Evolutionary conservation across 331 rosid species (phyloP), one percentile per base, ranked within the genome.

Genomic region (Telfairia occidentalis): DNA sequence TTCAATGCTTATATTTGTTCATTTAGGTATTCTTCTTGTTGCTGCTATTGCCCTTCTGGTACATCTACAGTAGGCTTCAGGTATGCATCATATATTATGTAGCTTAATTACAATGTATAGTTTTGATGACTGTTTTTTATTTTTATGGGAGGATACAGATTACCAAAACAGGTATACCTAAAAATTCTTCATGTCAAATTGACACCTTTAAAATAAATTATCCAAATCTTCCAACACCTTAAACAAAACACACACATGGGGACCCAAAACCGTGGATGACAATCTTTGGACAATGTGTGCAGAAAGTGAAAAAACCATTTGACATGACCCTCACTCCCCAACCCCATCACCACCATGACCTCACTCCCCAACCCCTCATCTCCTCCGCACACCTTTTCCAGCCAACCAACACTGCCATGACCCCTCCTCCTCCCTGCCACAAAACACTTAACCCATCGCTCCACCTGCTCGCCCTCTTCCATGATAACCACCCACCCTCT

Each of bases 1-100:
- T 82, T 66, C 78, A 55, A 75, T 42, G 23, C 85, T 78, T 80
- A 19, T 66, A 76, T 70, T 7, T 49, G 4, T 55, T 46, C 15
- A 5, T 63, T 43, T 61, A 93, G 98, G 91, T 89, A 79, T 81
- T 89, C 80, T 94, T 94, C 84, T 75, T 94, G 86, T 83, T 89
- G 83, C 78, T 94, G 87, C 84, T 94, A 53, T 77, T 94, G 78
- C 98, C 98, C 59, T 91, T 91, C 85, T 88, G 98, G 95, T 91
- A 82, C 66, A 89, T 94, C 90, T 94, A 91, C 90, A 89, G 88
- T 79, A 91, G 84, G 83, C 92, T 94, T 78, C 98, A 94, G 98
- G 98, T 94, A 87, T 40, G 73, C 71, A 26, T 64, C 38, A 42
- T 59, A 26, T 52, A 9, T 54, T 54, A 40, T 21, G 24, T 11